These are phyloP conservation scores for Pseudopyricularia cyperi DNA, from an alignment of 2,329 filamentous ascomycete species.

Conservation along the genomic window DNA sequence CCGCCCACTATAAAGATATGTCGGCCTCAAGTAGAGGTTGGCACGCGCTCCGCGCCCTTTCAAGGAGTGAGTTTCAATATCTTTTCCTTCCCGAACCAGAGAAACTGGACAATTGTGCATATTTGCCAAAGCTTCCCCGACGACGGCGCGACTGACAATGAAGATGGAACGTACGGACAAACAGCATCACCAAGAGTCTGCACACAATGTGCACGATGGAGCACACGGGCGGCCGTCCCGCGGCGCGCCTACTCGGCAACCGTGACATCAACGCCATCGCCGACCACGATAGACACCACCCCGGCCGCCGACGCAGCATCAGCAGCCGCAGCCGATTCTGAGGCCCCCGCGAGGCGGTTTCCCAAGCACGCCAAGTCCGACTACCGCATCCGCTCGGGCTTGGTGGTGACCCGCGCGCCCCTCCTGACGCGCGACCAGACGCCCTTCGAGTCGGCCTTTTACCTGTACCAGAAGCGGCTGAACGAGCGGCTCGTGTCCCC, in stretches of 20 bases:
- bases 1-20: constrained; percentile 20
- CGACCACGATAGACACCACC: constrained; percentile 23
- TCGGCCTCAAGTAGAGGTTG: constrained; percentile 44
- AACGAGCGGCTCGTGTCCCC: constrained; percentile 84
- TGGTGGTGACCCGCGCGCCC: constrained; percentile 80
- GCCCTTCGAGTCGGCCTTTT: constrained; percentile 84
- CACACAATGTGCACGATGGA: constrained; percentile 21
- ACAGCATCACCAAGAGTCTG: constrained; percentile 16
- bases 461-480: constrained; percentile 92
- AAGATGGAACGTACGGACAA: not conserved
- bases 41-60: constrained; percentile 28
- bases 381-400: constrained; percentile 48
- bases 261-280: constrained; percentile 9
- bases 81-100: no score
- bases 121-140: no score
- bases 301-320: constrained; percentile 17
- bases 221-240: constrained; percentile 12
- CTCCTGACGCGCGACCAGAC: constrained; percentile 73
- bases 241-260: constrained; percentile 11
- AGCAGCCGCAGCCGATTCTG: constrained; percentile 11
- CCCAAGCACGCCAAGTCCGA: not conserved
- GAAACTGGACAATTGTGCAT: no score
- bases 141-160: no score
- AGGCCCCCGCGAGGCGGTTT: constrained; percentile 5
- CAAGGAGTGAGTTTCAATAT: not conserved